Conservation (phyloP, 495 filamentous ascomycete species). For the Parmelia sp. region DNA sequence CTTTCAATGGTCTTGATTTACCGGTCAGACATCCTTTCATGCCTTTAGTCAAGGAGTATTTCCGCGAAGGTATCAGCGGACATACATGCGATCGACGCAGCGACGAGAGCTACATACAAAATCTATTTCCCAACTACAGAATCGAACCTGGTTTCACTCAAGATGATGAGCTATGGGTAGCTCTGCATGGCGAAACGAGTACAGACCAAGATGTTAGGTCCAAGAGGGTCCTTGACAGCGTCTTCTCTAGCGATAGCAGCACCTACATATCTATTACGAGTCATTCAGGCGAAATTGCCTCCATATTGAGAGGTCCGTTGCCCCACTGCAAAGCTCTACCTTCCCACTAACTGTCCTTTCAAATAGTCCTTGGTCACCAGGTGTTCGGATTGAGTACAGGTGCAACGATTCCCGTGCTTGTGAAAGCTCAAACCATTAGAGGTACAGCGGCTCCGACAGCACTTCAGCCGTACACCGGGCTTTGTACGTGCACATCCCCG, state of each 20-base stretch:
- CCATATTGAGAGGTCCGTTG: conserved; percentile 44
- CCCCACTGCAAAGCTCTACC: background rate
- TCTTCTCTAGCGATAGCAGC: conserved; percentile 55
- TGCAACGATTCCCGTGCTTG: conserved; percentile 62
- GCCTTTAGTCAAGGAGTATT: conserved; percentile 61
- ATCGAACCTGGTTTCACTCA: conserved; percentile 62
- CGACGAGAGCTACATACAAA: conserved; percentile 49
- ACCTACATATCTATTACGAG: conserved; percentile 61
- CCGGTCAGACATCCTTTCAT: conserved; percentile 45
- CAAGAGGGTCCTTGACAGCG: conserved; percentile 51
- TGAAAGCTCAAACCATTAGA: conserved; percentile 45
- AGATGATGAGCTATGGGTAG: conserved; percentile 55
- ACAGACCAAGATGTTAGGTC: conserved; percentile 51
- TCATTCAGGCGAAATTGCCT: conserved; percentile 60
- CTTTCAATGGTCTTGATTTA: conserved; percentile 51
- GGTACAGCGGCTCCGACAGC: conserved; percentile 31
- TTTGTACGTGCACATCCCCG: conserved; percentile 46
- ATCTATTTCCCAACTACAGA: conserved; percentile 50
- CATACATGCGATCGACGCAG: conserved; percentile 76
- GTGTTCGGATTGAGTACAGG: conserved; percentile 57
- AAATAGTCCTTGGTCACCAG: conserved; percentile 50
- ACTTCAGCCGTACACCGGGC: conserved; percentile 36
- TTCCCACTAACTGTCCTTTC: conserved; percentile 3
- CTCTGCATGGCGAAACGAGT: conserved; percentile 47
- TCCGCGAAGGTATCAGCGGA: conserved; percentile 65